Percentiles rank a stretch among this genome's conserved stretches.
Conservation (phyloP, 2,329 filamentous ascomycete genomes). For the Aspergillus calidoustus region DNA sequence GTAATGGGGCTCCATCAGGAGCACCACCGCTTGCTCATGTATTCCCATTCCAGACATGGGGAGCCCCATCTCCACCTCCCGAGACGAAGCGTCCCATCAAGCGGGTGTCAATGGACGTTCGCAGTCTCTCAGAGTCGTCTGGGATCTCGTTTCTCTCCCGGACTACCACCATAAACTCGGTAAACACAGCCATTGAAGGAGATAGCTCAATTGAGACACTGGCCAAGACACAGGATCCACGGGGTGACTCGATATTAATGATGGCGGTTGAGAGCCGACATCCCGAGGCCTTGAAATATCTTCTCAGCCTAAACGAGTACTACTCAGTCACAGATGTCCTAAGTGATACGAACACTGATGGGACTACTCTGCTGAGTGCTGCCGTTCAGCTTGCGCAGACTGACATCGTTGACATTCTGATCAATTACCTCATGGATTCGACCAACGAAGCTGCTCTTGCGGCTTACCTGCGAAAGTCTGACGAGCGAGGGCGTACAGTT, state of each 20-base stretch:
- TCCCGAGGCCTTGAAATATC: conserved; percentile 73
- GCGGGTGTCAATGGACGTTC: conserved; percentile 85
- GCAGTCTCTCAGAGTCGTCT: conserved; percentile 86
- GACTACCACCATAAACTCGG: conserved; percentile 76
- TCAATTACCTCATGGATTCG: conserved; percentile 69
- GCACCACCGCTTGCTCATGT: conserved; percentile 71
- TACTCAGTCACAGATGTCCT: conserved; percentile 74
- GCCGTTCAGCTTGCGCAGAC: conserved; percentile 83
- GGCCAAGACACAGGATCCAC: conserved; percentile 60
- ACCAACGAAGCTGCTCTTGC: conserved; percentile 61
- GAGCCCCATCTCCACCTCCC: conserved; percentile 48
- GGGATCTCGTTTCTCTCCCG: conserved; percentile 81
- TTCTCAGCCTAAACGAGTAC: conserved; percentile 76
- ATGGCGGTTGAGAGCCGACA: conserved; percentile 79
- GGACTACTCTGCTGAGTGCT: conserved; percentile 85
- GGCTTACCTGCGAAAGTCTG: conserved; percentile 74
- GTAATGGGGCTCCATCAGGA: conserved; percentile 28
- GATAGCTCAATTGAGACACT: conserved; percentile 79
- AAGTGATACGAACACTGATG: conserved; percentile 85
- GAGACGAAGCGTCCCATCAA: conserved; percentile 64
- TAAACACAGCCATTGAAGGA: conserved; percentile 74
- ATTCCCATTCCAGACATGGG: conserved; percentile 80
- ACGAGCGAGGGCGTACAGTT: conserved; percentile 82
- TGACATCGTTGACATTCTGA: conserved; percentile 74
- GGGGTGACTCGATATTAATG: conserved; percentile 85